Conservation (phyloP, 768 basidiomycete species). For the Pleurotus tuoliensis region DNA sequence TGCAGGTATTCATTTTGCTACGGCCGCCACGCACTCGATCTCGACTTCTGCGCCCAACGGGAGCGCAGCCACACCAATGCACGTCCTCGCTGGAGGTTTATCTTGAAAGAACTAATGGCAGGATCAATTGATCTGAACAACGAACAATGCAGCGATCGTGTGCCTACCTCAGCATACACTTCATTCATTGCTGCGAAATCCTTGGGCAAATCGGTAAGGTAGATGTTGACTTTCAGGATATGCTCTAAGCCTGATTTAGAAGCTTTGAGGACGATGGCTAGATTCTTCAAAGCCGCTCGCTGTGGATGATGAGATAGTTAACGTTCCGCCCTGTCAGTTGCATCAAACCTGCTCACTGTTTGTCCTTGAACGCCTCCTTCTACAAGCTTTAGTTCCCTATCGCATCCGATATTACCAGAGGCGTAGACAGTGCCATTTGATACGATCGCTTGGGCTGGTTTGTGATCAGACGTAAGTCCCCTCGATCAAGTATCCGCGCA, state of each 20-base stretch:
- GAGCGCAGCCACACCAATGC: conserved; percentile 50
- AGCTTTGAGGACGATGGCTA: conserved; percentile 36
- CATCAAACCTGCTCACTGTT: conserved; percentile 21
- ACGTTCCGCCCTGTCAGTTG: background rate
- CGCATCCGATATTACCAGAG: conserved; percentile 36
- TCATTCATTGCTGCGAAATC: conserved; percentile 38
- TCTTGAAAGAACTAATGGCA: conserved; percentile 42
- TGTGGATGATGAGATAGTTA: conserved; percentile 10
- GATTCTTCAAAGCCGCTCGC: conserved; percentile 35
- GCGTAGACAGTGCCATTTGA: conserved; percentile 31
- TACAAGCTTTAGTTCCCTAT: conserved; percentile 27
- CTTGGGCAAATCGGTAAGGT: conserved; percentile 31
- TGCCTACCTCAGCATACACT: conserved; percentile 30
- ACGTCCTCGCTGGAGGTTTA: conserved; percentile 52
- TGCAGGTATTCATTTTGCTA: conserved; percentile 8
- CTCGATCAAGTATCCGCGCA: background rate
- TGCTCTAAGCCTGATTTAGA: conserved; percentile 37
- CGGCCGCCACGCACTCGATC: conserved; percentile 57
- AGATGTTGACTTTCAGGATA: conserved; percentile 39
- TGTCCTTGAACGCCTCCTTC: conserved; percentile 31
- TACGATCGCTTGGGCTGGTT: conserved; percentile 34
- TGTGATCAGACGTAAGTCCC: background rate
- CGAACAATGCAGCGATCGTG: background rate
- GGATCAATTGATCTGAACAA: too few species aligned
- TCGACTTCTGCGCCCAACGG: conserved; percentile 54